Conservation (phyloP, 345 rosid species). For the Anastatica hierochuntica region DNA sequence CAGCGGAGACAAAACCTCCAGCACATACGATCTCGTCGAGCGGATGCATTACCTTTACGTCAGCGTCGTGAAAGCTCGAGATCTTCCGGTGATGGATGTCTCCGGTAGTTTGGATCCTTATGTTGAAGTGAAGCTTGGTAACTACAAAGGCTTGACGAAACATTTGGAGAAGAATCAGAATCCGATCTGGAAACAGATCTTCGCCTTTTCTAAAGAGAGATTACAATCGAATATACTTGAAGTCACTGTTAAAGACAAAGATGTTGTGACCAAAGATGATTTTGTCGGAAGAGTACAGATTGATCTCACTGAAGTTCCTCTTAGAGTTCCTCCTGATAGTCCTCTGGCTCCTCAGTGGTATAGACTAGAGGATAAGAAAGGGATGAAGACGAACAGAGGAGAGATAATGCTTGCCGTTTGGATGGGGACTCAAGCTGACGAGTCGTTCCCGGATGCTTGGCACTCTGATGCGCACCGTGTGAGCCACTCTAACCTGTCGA, state of each 20-base stretch:
- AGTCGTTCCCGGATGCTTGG: slow-evolving; percentile 92
- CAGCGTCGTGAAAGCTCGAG: slow-evolving; percentile 81
- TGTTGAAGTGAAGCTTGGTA: slow-evolving; percentile 89
- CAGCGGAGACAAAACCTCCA: slow-evolving; percentile 62
- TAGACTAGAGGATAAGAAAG: slow-evolving; percentile 52
- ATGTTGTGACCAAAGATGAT: slow-evolving; percentile 62
- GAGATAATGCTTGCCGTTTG: slow-evolving; percentile 95
- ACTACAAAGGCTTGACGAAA: slow-evolving; percentile 73
- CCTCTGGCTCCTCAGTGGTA: slow-evolving; percentile 98
- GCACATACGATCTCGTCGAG: slow-evolving; percentile 86
- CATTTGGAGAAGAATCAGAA: slow-evolving; percentile 78
- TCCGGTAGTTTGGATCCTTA: slow-evolving; percentile 90
- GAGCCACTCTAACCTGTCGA: slow-evolving; percentile 56
- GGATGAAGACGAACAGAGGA: slow-evolving; percentile 49
- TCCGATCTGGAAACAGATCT: slow-evolving; percentile 84
- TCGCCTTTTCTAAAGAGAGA: slow-evolving; percentile 83
- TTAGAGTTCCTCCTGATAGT: slow-evolving; percentile 82
- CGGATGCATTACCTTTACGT: slow-evolving; percentile 86
- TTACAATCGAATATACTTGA: slow-evolving; percentile 68
- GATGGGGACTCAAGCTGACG: slow-evolving; percentile 99
- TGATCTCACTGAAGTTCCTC: slow-evolving; percentile 67
- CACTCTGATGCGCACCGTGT: slow-evolving; percentile 88
- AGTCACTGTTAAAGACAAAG: slow-evolving; percentile 76
- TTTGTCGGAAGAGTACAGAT: slow-evolving; percentile 48
- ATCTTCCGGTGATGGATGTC: slow-evolving; percentile 75